Evolutionary conservation across 371 early-diverging fungal genomes (phyloP).

Genomic region (Mortierella sp.): DNA sequence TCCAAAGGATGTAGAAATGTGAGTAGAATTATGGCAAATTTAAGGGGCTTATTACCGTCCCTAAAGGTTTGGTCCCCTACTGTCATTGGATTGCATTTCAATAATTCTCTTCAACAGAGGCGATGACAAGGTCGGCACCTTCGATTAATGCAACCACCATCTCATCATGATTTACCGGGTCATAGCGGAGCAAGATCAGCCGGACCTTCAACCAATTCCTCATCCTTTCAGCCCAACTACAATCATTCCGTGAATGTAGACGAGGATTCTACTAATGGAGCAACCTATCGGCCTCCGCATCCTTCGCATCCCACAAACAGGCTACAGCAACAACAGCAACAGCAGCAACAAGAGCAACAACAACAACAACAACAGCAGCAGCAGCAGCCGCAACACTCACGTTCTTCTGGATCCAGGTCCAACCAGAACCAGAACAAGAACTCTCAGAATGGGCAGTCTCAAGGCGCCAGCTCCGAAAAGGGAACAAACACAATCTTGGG

Average conservation of each 20-base stretch:
- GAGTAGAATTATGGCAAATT: no score
- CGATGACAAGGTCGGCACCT: constrained; percentile 14
- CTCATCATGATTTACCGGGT: constrained; percentile 18
- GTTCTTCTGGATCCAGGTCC: neutral
- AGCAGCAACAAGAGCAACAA: no score
- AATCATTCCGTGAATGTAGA: neutral
- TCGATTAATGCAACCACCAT: constrained; percentile 32
- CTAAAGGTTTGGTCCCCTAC: no score
- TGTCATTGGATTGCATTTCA: neutral
- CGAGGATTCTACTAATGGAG: neutral
- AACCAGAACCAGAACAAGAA: neutral
- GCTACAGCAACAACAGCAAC: constrained; percentile 1
- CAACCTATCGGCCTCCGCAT: neutral
- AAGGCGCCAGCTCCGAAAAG: neutral
- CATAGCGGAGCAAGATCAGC: constrained; percentile 20
- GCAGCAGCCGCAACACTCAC: neutral
- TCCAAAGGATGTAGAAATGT: no score
- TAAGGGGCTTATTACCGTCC: no score
- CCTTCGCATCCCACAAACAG: neutral
- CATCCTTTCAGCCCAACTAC: neutral
- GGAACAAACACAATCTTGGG: neutral
- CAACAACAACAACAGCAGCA: no score
- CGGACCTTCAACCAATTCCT: constrained; percentile 9
- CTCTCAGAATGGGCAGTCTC: neutral
- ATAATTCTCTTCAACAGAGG: neutral